phyloP scores from a whole-genome alignment of 495 filamentous ascomycete genomes.

The Cercophora sp. region DNA sequence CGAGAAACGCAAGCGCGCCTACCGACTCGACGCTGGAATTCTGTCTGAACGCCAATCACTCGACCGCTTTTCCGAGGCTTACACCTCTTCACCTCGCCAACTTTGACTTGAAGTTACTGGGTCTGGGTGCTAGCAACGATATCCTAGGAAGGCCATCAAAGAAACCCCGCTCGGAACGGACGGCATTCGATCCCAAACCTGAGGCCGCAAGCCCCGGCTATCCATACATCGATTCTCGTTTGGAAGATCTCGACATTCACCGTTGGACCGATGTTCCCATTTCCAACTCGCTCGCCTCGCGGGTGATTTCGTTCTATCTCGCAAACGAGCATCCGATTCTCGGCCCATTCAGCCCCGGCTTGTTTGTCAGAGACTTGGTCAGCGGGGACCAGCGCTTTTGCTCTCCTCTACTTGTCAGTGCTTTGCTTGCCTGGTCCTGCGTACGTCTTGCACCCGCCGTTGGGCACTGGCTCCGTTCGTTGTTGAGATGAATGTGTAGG shows the following conservation, averaged over 20 bases:
- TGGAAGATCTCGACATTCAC: not conserved
- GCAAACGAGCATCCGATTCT: not conserved
- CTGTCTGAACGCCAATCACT: not conserved
- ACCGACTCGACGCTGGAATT: not conserved
- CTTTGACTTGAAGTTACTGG: not conserved
- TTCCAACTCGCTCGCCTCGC: not conserved
- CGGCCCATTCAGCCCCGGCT: not conserved
- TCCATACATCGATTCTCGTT: not conserved
- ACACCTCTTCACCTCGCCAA: not conserved
- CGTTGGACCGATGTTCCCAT: not conserved
- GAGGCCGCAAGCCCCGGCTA: no score
- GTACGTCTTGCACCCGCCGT: not conserved
- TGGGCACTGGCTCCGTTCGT: no score
- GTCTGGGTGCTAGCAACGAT: no score
- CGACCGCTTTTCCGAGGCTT: not conserved
- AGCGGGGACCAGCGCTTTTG: not conserved
- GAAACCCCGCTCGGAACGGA: no score
- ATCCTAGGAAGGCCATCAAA: no score
- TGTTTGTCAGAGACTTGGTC: not conserved
- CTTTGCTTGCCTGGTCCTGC: not conserved
- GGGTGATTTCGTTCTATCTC: not conserved
- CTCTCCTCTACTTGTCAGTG: not conserved
- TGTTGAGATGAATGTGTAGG: not conserved
- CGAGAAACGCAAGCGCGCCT: not conserved
- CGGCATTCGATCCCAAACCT: no score